Evolutionary conservation across 148 eudicot species (phyloP).

Genomic region (Heliosperma pusillum): DNA sequence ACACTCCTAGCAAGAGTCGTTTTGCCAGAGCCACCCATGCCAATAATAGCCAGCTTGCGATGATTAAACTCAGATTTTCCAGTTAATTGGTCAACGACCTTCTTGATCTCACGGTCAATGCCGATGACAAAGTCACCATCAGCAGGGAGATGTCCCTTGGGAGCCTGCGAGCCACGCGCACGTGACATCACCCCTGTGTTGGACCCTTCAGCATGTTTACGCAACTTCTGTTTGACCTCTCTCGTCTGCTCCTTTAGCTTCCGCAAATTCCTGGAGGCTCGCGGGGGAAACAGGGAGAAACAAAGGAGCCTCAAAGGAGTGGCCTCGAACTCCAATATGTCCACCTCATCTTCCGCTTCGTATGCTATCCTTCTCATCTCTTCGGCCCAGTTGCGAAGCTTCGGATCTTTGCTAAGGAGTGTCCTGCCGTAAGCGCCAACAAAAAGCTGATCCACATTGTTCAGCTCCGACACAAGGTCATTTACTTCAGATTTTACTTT

Average conservation of each 20-base stretch:
- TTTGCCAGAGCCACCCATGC: conserved; percentile 41
- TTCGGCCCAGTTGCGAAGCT: not conserved
- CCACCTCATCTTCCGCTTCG: conserved; percentile 26
- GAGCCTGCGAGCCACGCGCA: conserved; percentile 4
- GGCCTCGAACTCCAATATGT: not conserved
- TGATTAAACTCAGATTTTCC: not conserved
- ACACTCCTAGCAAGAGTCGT: conserved; percentile 27
- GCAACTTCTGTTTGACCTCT: not conserved
- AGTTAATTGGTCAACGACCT: not conserved
- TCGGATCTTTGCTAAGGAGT: not conserved
- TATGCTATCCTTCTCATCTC: conserved; percentile 22
- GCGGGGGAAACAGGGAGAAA: not conserved
- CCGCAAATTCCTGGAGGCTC: conserved; percentile 6
- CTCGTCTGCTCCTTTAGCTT: not conserved
- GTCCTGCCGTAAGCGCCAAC: not conserved
- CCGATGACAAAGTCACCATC: conserved; percentile 29
- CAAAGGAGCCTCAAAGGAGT: not conserved
- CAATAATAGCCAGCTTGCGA: conserved; percentile 17
- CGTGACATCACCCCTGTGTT: no score
- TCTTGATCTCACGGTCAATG: conserved; percentile 17
- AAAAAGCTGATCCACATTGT: not conserved
- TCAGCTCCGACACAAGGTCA: not conserved
- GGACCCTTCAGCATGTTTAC: not conserved
- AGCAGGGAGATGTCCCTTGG: not conserved
- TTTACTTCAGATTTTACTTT: not conserved